Conservation (phyloP, 106 monocot genomes). For the Platanthera zijinensis region DNA sequence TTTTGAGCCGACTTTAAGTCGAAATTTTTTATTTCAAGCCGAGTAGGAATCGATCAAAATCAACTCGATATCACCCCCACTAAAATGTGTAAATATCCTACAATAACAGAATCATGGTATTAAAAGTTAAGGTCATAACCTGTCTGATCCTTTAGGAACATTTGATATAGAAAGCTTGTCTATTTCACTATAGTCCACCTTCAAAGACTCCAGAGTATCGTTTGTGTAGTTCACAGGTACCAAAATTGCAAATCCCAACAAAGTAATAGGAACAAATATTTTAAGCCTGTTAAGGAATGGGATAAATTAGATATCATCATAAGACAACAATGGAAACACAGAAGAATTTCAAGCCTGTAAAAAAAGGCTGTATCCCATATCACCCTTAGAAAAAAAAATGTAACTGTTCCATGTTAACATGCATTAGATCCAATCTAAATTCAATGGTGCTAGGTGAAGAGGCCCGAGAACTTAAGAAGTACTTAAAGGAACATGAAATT, state of each 20-base stretch:
- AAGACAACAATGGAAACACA: neutral
- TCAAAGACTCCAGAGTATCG: conserved; percentile 20
- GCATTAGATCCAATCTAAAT: neutral
- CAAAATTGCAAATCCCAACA: conserved; percentile 48
- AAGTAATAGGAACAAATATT: conserved; percentile 51
- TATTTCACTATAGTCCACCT: conserved; percentile 31
- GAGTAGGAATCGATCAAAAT: too few species aligned
- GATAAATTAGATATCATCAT: neutral
- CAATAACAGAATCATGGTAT: neutral
- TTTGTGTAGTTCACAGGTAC: conserved; percentile 61
- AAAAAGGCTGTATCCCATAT: neutral
- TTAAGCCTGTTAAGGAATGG: conserved; percentile 29
- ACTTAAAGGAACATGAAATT: too few species aligned
- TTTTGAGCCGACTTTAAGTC: too few species aligned
- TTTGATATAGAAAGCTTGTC: conserved; percentile 87
- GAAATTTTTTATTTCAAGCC: too few species aligned
- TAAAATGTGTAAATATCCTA: neutral
- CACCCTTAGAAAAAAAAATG: neutral
- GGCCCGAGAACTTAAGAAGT: neutral
- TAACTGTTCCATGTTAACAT: neutral
- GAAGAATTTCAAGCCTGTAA: neutral
- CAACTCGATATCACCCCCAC: too few species aligned
- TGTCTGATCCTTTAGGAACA: conserved; percentile 60
- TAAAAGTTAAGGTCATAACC: conserved; percentile 24
- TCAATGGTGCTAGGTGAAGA: neutral